Base-by-base conservation (phyloP, 139 green algal genomes). In the Dunaliella primolecta region DNA sequence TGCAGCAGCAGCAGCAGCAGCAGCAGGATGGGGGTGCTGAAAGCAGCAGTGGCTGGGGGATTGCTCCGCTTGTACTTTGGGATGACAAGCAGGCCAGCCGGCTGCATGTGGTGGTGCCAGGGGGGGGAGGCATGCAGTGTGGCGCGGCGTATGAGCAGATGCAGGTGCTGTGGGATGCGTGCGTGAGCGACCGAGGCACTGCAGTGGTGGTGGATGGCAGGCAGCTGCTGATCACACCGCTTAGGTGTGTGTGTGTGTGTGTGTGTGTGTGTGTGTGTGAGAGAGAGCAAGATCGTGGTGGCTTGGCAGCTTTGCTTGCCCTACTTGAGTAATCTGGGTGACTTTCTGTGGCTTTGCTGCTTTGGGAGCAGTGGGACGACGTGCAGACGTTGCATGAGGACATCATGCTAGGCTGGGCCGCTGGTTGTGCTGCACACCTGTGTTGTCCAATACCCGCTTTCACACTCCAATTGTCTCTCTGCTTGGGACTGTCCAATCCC, bases 181-280 rank as follows among this genome's bases (percentile, higher is more conserved):
- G 15, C 15, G 85, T 92, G 1, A 95, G 91, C 84, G 81, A 81
- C 0, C 78, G 80, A 1, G 94, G 94, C 35, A 98, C 96, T 0
- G 93, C 89, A 0, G 94, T 91, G 2, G 96, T 99, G 36, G 89
- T 98, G 23, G 96, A 99, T 78, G 96, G 96, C 2, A 24, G 35
- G 15, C 27, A 75, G 20, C 56, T 98, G 78, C 90, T 95, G 36
- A 35, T 99, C 27, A 98, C 94, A 31, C 95, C 96, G 11, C 86
- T 99, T 72, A 84, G 88, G 88, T 91, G 33, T 64, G 84, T 1
- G 83, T 78, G 0, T 81, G 46, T 64, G 46, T 64, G 46, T 64
- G 46, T 64, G 46, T 31, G 37, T 64, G 46, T 64, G 46, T 64
- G 46, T 64, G 46, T 64, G 46, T 64, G 46, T 64, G 46, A n/a